phyloP scores from a whole-genome alignment of 192 early-diverging fungal genomes.

The Podila clonocystis region DNA sequence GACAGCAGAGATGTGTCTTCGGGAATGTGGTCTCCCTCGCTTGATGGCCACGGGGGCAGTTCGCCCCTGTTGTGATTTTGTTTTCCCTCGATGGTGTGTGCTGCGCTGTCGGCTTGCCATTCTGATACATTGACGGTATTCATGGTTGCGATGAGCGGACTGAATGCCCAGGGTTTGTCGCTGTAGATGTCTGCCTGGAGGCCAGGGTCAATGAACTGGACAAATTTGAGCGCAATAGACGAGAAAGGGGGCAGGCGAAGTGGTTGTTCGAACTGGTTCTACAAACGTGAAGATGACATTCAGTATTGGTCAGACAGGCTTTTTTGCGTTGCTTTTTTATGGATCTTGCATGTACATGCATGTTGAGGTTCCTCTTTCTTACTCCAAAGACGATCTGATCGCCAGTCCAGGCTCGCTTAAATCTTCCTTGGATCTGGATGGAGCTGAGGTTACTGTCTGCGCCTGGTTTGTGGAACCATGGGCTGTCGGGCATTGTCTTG shows the following conservation, averaged over 20 bases:
- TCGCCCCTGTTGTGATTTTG: conserved; percentile 23
- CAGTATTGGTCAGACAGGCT: background rate
- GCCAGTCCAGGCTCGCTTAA: conserved; percentile 70
- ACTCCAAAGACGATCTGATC: conserved; percentile 81
- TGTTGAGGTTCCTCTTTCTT: background rate
- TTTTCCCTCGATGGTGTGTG: conserved; percentile 23
- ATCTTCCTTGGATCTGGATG: conserved; percentile 77
- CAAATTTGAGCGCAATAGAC: conserved; percentile 78
- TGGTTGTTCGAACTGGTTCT: conserved; percentile 77
- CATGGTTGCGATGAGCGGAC: conserved; percentile 78
- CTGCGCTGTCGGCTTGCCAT: conserved; percentile 28
- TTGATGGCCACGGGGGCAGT: conserved; percentile 56
- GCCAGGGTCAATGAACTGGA: conserved; percentile 81
- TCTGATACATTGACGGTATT: conserved; percentile 70
- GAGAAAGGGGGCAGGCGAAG: conserved; percentile 72
- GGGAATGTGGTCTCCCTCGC: conserved; percentile 48
- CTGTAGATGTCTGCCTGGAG: conserved; percentile 74
- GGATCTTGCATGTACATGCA: background rate
- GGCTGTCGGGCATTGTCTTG: conserved; percentile 26
- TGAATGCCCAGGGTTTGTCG: conserved; percentile 78
- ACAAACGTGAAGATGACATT: background rate
- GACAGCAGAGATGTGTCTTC: conserved; percentile 33
- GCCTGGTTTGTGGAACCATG: conserved; percentile 66
- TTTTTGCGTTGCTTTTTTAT: background rate
- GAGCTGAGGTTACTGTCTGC: conserved; percentile 69